Base-by-base conservation (phyloP, 2,329 filamentous ascomycete genomes). In the Xylariales sp. region DNA sequence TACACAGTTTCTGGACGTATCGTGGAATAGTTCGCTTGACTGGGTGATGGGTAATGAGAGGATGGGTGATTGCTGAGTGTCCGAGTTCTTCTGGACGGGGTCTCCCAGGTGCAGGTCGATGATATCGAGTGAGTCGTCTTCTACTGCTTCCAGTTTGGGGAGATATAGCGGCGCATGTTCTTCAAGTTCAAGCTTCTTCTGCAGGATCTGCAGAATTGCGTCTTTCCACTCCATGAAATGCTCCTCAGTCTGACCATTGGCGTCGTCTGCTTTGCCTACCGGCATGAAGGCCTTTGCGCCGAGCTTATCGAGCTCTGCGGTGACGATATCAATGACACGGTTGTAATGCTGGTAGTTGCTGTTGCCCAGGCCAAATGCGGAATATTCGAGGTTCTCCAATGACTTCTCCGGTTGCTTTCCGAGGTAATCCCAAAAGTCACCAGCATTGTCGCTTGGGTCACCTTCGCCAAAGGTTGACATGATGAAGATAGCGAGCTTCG, bases 381-480 rank as follows among this genome's bases (percentile, higher is more conserved):
- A 53, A 37, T 65, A 68, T 2, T 51, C 53, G 5, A 66, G 49
- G 24, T 53, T 46, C 1, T 27, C n/a, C 11, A 50, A 40, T 4
- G 42, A 40, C 4, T 41, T 41, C 12, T 50, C 44, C 32, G 45
- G 52, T 40, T 50, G 47, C 4, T 20, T 31, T 8, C 57, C 27
- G 47, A 56, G 28, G 37, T 42, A 61, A 16, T 58, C 51, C 51
- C 55, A 59, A 28, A 65, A 57, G 1, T 42, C 46, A 10, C 45
- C 42, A 0, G 61, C 54, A 35, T 68, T 68, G 32, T 68, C 64
- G 21, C 55, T 61, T 1, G 64, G 63, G n/a, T 66, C 63, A 1
- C 65, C 65, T 38, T 68, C 65, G 12, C 65, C 65, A 31, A 61
- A 66, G 1, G 65, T 67, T 0, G 62, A 57, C 4, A 66, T 43